Base-by-base conservation (phyloP, 2,329 filamentous ascomycete genomes). In the Penicillium sp. region DNA sequence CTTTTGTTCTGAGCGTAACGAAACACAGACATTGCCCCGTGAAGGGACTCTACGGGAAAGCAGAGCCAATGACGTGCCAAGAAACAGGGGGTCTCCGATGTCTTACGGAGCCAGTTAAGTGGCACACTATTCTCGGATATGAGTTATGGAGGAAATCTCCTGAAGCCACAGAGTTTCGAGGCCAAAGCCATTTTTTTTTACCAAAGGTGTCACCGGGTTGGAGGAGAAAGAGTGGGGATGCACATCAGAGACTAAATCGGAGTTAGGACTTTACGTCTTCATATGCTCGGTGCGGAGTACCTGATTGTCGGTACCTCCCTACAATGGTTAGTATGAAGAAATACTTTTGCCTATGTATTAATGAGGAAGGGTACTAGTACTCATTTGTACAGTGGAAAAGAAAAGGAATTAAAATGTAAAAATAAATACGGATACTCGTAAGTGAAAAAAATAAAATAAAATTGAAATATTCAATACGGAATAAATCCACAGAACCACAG, bases 301-400 rank as follows among this genome's bases (percentile, higher is more conserved):
- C 32, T 51, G 35, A 32, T 34, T 6, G 9, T 41, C 39, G 40
- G 51, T 50, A 53, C 12, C 21, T 34, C n/a, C 12, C 32, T 19
- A 32, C 28, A 37, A n/a, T 10, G 5, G 37, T 15, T 12, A 17
- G 8, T 38, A 48, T 28, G 29, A 8, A 32, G 32, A 31, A 8
- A 28, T 34, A 47, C 45, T 21, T 34, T 17, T 0, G 3, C 1
- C 12, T 1, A 42, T 28, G 45, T 43, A 47, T 17, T 37, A 13
- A 3, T 21, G 45, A 42, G 45, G 22, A 21, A 28, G 12, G 17
- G 3, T 15, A 35, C 24, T 15, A 6, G 10, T 31, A 6, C 13
- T 31, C 7, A 3, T 15, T 15, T 13, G 6, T 7, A 6, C 29
- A 13, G 13, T 31, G 29, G 10, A 13, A 29, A 15, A 13, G 4